Evolutionary conservation across 768 basidiomycete species (phyloP).

Genomic region (Amanita jacksonii): DNA sequence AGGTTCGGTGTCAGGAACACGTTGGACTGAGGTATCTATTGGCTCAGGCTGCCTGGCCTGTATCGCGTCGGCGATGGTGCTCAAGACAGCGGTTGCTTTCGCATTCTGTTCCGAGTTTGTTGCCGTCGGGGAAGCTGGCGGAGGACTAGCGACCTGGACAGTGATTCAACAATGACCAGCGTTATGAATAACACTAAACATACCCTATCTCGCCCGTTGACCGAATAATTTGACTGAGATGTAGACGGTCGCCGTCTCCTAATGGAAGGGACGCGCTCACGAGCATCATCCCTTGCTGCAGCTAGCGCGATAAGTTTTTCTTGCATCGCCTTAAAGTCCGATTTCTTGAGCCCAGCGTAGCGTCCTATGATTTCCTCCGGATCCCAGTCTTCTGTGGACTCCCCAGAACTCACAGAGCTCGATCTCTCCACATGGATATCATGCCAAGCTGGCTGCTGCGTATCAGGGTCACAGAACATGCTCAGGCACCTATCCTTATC

Average conservation of each 20-base stretch:
- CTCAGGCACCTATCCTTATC: slow-evolving; percentile 46
- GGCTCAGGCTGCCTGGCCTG: slow-evolving; percentile 22
- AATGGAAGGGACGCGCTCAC: slow-evolving; percentile 56
- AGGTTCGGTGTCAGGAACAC: slow-evolving; percentile 11
- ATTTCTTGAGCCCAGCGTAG: slow-evolving; percentile 58
- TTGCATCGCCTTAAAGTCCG: slow-evolving; percentile 65
- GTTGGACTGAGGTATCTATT: slow-evolving; percentile 10
- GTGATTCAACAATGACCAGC: slow-evolving; percentile 6
- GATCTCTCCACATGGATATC: slow-evolving; percentile 38
- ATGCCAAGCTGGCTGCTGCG: slow-evolving; percentile 47
- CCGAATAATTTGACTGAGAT: slow-evolving; percentile 72
- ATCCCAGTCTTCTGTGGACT: slow-evolving; percentile 42
- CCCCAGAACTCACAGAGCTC: slow-evolving; percentile 35
- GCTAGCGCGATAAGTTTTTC: slow-evolving; percentile 64
- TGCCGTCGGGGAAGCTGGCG: slow-evolving; percentile 26
- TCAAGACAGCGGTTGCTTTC: slow-evolving; percentile 58
- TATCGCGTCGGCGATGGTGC: slow-evolving; percentile 50
- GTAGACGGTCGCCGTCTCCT: slow-evolving; percentile 70
- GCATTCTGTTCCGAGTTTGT: slow-evolving; percentile 38
- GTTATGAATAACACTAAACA: slow-evolving; percentile 9
- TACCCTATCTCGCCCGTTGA: slow-evolving; percentile 36
- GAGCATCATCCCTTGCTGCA: slow-evolving; percentile 47
- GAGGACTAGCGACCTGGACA: slow-evolving; percentile 50
- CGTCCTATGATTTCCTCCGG: slow-evolving; percentile 59
- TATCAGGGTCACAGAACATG: slow-evolving; percentile 44